Conservation (phyloP, 1,284 basidiomycete species). For the Taiwanofungus camphoratus region DNA sequence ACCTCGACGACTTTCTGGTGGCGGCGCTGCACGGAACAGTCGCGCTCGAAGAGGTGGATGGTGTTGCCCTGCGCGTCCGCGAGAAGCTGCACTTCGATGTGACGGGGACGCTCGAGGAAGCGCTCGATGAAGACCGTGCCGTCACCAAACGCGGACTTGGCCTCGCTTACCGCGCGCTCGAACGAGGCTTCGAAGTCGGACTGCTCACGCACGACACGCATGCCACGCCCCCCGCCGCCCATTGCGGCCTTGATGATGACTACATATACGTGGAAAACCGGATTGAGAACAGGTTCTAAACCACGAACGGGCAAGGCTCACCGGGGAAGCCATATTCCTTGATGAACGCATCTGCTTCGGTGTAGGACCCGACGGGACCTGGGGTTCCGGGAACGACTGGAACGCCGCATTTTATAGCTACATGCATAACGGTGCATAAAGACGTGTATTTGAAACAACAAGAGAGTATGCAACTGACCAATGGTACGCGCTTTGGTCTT, state of each 20-base stretch:
- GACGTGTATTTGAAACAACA: not conserved
- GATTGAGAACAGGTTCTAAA: not conserved
- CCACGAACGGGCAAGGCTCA: slow-evolving; percentile 28
- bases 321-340: slow-evolving; percentile 95
- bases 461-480: slow-evolving; percentile 38
- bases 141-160: slow-evolving; percentile 95
- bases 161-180: slow-evolving; percentile 91
- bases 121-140: slow-evolving; percentile 99
- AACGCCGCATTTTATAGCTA: slow-evolving; percentile 84
- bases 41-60: slow-evolving; percentile 96
- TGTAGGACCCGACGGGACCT: slow-evolving; percentile 82
- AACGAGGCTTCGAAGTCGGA: slow-evolving; percentile 89
- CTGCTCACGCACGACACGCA: slow-evolving; percentile 97
- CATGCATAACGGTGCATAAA: not conserved
- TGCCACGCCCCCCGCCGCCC: slow-evolving; percentile 97
- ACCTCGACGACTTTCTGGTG: slow-evolving; percentile 99
- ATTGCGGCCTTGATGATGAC: slow-evolving; percentile 98
- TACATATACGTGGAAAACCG: too few species aligned
- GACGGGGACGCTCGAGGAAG: slow-evolving; percentile 93
- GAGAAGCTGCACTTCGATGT: slow-evolving; percentile 96
- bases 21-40: slow-evolving; percentile 96
- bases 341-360: slow-evolving; percentile 85
- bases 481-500: slow-evolving; percentile 95
- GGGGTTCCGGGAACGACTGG: slow-evolving; percentile 98
- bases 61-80: slow-evolving; percentile 91